Conservation (phyloP, 805 yeast genomes). For the Ogataea trehalophila region DNA sequence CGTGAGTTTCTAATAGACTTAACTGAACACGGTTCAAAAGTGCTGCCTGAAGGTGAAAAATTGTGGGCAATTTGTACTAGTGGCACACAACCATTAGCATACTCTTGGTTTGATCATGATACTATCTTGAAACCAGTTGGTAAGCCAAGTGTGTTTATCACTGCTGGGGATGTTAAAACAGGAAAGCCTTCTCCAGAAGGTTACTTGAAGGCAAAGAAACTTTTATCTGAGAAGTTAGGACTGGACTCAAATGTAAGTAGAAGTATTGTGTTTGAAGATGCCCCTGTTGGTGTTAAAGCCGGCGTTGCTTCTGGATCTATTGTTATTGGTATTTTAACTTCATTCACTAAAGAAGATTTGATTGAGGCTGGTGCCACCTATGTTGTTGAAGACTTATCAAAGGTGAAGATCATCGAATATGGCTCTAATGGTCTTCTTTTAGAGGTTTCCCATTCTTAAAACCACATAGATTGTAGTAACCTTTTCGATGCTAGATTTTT, state of each 20-base stretch:
- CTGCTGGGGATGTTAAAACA: neutral
- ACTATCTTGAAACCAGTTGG: neutral
- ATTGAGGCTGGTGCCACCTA: neutral
- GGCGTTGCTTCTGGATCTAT: neutral
- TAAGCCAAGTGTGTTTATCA: neutral
- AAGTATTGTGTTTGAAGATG: slow-evolving; percentile 1
- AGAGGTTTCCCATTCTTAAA: neutral
- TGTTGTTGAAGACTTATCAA: neutral
- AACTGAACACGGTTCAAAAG: neutral
- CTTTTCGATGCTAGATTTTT: no score
- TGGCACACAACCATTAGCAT: neutral
- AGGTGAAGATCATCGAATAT: neutral
- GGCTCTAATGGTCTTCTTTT: neutral
- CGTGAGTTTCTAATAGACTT: neutral
- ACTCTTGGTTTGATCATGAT: neutral
- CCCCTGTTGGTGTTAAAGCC: neutral
- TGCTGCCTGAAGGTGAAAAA: neutral
- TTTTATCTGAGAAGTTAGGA: neutral
- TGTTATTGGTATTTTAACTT: neutral
- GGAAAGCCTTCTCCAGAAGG: neutral
- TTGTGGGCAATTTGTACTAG: neutral
- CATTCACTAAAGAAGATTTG: neutral
- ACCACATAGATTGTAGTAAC: no score
- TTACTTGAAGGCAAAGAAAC: neutral
- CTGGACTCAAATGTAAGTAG: neutral